phyloP scores from a whole-genome alignment of 345 rosid species.

The Eucalyptus curtisii region DNA sequence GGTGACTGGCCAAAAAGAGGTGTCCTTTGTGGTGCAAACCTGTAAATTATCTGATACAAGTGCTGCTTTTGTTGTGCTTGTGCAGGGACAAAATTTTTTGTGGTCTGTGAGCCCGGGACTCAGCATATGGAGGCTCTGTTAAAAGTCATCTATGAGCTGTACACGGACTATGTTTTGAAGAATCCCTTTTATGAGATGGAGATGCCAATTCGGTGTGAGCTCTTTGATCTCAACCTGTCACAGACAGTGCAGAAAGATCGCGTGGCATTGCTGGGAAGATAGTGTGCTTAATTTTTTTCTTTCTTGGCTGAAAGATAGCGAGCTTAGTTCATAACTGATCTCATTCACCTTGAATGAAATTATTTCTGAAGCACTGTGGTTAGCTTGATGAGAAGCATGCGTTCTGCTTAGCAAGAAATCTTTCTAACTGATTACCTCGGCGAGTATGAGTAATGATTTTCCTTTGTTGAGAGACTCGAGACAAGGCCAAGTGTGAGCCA shows the following conservation, averaged over 20 bases:
- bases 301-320: not conserved
- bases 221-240: conserved; percentile 74
- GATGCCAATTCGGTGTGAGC: conserved; percentile 98
- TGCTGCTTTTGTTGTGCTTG: not conserved
- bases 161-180: conserved; percentile 91
- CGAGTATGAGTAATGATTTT: not conserved
- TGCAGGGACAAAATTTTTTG: conserved; percentile 93
- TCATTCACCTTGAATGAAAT: not conserved
- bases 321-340: not conserved
- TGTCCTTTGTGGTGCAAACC: not conserved
- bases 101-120: conserved; percentile 84
- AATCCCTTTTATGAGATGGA: conserved; percentile 99
- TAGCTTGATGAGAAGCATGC: not conserved
- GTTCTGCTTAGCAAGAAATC: not conserved
- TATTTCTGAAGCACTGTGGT: not conserved
- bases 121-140: conserved; percentile 78
- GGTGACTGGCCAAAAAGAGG: not conserved
- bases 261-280: conserved; percentile 43
- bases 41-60: not conserved
- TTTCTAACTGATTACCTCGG: not conserved
- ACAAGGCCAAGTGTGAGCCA: not conserved
- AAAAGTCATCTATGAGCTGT: conserved; percentile 68
- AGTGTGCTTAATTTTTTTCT: not conserved
- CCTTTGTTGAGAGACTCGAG: not conserved
- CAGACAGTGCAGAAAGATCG: conserved; percentile 87